Base-by-base conservation (phyloP, 2,329 filamentous ascomycete genomes). In the Penicillium sp. region DNA sequence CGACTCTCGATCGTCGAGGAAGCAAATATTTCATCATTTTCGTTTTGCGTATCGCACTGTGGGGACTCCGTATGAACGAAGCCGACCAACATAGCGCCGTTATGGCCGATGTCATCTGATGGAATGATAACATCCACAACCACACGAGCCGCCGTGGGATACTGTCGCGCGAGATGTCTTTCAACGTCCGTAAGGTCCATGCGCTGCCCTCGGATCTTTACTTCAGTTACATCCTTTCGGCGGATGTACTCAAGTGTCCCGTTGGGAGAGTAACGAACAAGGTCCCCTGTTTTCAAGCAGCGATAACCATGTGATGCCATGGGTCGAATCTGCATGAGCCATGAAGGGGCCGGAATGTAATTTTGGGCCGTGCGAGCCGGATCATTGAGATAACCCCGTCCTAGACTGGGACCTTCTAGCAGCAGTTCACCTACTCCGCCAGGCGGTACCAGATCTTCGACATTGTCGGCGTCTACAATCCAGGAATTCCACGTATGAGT, bases 161-260 rank as follows among this genome's bases (percentile, higher is more conserved):
- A 43, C 19, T 43, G 23, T n/a, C 15, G 15, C 3, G 41, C 41
- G 4, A 27, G 23, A 8, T 43, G 23, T 19, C 23, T 61, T 58
- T 74, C 71, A 15, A 75, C 61, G 52, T 74, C 71, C 4, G 63
- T 68, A 2, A 72, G 58, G 49, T 75, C 72, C n/a, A 76, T 60
- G 1, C 72, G 67, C 48, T 74, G 73, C 2, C 73, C 73, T 27
- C 66, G 65, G 8, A 75, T 58, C 58, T 75, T 75, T 49, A 74
- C 62, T 52, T 76, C 71, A 3, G 59, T 56, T 44, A 27, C 15
- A 45, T 74, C 73, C 48, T 70, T 73, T 21, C 73, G 64, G 2
- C 71, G 72, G 6, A 71, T 49, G 52, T 69, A 73, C 15, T 65
- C 53, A 13, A 73, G 60, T 6, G 56, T 61, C 5, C 73, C 71